Evolutionary conservation across 164 flowering plant genomes (phyloP), one percentile per base, ranked within the genome.

Genomic region (Chloranthus sessilifolius): DNA sequence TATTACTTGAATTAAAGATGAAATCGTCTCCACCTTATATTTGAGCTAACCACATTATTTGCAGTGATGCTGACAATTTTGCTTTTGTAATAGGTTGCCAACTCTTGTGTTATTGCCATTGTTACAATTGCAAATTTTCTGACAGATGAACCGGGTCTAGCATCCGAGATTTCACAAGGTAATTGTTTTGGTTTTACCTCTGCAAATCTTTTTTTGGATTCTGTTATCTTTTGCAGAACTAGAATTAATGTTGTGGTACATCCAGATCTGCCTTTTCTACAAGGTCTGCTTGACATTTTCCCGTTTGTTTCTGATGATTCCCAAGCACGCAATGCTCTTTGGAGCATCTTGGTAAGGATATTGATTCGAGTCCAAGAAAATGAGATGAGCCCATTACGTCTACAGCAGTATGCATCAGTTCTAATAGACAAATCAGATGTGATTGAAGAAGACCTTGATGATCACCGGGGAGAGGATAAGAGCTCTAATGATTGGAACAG

Each of bases 61-160:
- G n/a, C n/a, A n/a, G n/a, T n/a, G 27, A 12, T 43, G 53, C 37
- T 17, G 3, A 19, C 17, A 30, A 9, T 14, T 15, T 15, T 33
- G 17, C 11, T 52, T 17, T 23, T 52, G 47, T 40, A 51, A 46
- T 70, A 94, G 97, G 74, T 89, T 34, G 74, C 86, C 45, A 73
- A 53, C 56, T 79, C 84, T 37, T 89, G 97, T 61, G 74, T 85
- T 33, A 76, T 88, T 53, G 80, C 88, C 50, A 75, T 77, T 24
- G 79, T 89, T 62, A 50, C 87, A 54, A 54, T 81, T 55, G 96
- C 99, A 64, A 89, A 94, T 69, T 77, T 89, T 16, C 63, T 94
- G 37, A 62, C 77, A 15, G 99, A 94, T 62, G 66, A 55, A 19
- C 43, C 73, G 9, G 72, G 74, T 68, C 52, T 77, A 7, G 80